These are phyloP conservation scores for Theileria parva DNA, from an alignment of 169 alveolate species.

Conservation along the genomic window DNA sequence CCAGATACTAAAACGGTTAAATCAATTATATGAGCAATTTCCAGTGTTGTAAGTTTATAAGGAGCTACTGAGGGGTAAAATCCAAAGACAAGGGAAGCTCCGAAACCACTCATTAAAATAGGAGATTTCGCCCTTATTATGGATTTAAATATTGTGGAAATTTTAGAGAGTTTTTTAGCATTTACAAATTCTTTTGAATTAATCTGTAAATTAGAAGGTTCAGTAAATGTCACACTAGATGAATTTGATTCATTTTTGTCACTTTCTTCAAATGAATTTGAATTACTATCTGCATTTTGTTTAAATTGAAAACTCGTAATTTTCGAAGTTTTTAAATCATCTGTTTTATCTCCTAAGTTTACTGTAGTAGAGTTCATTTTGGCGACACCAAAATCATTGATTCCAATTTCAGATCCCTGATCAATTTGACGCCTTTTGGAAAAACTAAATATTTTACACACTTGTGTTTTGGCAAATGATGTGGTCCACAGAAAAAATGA, in stretches of 20 bases:
- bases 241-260: not conserved
- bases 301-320: not conserved
- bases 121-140: conserved; percentile 25
- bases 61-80: conserved; percentile 53
- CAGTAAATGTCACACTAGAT: not conserved
- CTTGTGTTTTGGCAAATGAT: not conserved
- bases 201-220: not conserved
- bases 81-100: not conserved
- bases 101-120: conserved; percentile 17
- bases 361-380: not conserved
- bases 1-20: not conserved
- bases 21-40: conserved; percentile 24
- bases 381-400: not conserved
- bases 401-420: not conserved
- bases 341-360: not conserved
- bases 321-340: not conserved
- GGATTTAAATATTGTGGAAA: not conserved
- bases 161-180: not conserved
- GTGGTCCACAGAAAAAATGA: conserved; percentile 17
- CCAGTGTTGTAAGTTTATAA: conserved; percentile 14
- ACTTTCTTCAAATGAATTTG: not conserved
- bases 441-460: not conserved
- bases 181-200: not conserved
- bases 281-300: not conserved
- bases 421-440: not conserved